These are phyloP conservation scores for Sclerotinia nivalis DNA, from an alignment of 2,329 filamentous ascomycete genomes.

Conservation along the genomic window DNA sequence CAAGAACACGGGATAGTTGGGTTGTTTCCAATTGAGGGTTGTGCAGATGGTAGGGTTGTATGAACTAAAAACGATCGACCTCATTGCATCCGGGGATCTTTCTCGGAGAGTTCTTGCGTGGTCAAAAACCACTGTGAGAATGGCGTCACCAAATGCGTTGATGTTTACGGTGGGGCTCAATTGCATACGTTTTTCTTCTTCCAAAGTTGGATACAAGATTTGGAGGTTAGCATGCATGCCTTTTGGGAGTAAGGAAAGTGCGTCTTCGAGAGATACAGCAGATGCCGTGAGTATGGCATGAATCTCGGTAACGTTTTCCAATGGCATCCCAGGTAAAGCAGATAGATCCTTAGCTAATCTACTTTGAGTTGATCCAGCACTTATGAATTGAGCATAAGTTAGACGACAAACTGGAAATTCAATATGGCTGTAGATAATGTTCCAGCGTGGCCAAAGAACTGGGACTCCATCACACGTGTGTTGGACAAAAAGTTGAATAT, in stretches of 20 bases:
- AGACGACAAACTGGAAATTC: constrained; percentile 81
- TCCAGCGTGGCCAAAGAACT: constrained; percentile 85
- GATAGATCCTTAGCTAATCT: constrained; percentile 45
- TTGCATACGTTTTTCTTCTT: constrained; percentile 69
- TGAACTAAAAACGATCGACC: constrained; percentile 91
- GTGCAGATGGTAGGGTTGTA: constrained; percentile 90
- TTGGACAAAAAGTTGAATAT: constrained; percentile 88
- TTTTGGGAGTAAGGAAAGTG: constrained; percentile 71
- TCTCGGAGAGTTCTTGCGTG: constrained; percentile 74
- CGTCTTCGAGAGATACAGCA: constrained; percentile 77
- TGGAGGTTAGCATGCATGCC: constrained; percentile 91
- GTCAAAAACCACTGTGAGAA: constrained; percentile 85
- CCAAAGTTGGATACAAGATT: constrained; percentile 76
- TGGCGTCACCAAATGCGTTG: constrained; percentile 81
- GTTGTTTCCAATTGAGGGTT: constrained; percentile 98
- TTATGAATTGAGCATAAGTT: constrained; percentile 70
- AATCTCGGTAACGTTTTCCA: constrained; percentile 61
- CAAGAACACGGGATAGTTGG: constrained; percentile 93
- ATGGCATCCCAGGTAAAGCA: constrained; percentile 48
- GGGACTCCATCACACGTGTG: constrained; percentile 85
- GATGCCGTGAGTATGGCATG: constrained; percentile 73
- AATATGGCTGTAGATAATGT: constrained; percentile 71
- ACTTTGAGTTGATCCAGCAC: constrained; percentile 39
- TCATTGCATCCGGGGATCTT: constrained; percentile 68
- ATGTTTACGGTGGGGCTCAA: constrained; percentile 78